Conservation (phyloP, 2,329 filamentous ascomycete species). For the Basipetospora chlamydospora region DNA sequence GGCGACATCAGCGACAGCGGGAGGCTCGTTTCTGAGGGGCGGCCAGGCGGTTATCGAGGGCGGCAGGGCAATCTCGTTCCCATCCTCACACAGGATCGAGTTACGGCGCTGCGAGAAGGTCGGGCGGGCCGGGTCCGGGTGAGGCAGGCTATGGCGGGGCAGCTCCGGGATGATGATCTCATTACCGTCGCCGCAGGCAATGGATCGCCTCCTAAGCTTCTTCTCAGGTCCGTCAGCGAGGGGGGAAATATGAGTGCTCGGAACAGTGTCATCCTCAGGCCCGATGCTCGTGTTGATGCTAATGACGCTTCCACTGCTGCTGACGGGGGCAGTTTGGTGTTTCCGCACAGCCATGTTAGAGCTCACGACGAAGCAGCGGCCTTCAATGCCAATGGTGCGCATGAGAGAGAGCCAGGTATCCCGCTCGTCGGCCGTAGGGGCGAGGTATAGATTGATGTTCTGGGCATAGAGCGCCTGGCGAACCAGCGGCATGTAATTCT, state of each 20-base stretch:
- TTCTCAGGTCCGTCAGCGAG: not conserved
- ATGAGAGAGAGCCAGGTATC: constrained; percentile 75
- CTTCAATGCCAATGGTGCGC: constrained; percentile 68
- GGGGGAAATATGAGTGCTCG: not conserved
- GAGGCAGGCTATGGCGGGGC: not conserved
- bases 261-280: not conserved
- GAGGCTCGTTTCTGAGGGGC: constrained; percentile 5
- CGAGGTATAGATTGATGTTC: constrained; percentile 83
- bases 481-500: constrained; percentile 88
- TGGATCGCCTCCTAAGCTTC: constrained; percentile 6
- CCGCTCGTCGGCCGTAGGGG: constrained; percentile 74
- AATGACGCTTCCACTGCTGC: not conserved
- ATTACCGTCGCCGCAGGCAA: constrained; percentile 22
- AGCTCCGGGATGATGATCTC: constrained; percentile 22
- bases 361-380: constrained; percentile 71
- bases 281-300: not conserved
- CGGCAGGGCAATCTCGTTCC: constrained; percentile 30
- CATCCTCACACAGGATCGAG: constrained; percentile 30
- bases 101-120: constrained; percentile 14
- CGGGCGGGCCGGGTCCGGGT: not conserved
- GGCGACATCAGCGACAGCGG: not conserved
- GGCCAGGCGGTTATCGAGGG: not conserved
- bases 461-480: constrained; percentile 74
- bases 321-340: constrained; percentile 12
- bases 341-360: constrained; percentile 65